Percentiles rank a stretch among this genome's conserved stretches.
phyloP scores from a whole-genome alignment of 805 yeast genomes.

The Candida orba region DNA sequence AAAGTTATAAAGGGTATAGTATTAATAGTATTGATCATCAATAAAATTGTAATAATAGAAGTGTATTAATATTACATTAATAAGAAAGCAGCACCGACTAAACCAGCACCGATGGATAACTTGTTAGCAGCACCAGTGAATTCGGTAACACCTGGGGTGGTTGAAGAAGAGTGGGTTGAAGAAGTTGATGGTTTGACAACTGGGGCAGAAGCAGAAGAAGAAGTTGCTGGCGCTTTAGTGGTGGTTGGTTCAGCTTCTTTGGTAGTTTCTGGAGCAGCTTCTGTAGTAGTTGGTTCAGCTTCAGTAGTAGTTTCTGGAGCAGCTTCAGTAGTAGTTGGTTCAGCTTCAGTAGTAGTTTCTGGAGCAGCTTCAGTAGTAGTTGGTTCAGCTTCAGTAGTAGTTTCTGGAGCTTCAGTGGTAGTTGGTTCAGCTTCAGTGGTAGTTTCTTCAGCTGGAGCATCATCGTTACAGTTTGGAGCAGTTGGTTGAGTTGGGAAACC shows the following conservation, averaged over 20 bases:
- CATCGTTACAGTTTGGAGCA: conserved; percentile 2
- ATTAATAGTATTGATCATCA: too few species aligned
- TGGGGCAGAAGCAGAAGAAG: background rate
- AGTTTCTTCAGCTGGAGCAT: background rate
- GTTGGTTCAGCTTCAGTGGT: background rate
- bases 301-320: background rate
- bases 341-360: background rate
- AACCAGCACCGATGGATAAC: too few species aligned
- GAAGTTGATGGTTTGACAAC: background rate
- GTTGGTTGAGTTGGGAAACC: conserved; percentile 7
- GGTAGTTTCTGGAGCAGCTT: background rate
- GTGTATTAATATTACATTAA: too few species aligned
- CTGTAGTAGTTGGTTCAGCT: background rate
- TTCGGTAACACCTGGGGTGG: background rate
- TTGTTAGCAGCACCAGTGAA: too few species aligned
- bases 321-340: background rate
- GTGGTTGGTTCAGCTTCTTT: background rate
- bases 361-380: background rate
- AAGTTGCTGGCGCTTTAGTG: background rate
- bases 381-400: background rate
- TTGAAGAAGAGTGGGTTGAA: background rate
- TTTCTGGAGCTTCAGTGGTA: background rate
- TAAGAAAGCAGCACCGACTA: conserved; percentile 29
- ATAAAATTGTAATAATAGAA: too few species aligned
- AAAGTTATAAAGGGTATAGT: too few species aligned